Base-by-base conservation (phyloP, 2,329 filamentous ascomycete genomes). In the Aspergillus pseudonomiae region DNA sequence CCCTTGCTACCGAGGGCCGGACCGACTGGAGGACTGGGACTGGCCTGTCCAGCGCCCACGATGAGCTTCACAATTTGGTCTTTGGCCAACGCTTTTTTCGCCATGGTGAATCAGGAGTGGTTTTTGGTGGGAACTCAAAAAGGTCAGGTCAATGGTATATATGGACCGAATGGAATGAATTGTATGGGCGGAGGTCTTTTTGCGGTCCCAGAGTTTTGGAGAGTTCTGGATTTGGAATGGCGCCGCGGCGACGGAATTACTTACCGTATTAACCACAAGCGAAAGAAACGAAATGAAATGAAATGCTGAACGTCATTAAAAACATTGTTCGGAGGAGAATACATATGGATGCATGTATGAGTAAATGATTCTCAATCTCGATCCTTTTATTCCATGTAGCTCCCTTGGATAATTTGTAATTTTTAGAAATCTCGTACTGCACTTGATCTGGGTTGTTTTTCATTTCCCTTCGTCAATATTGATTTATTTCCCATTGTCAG, bases 1-100 rank as follows among this genome's bases (percentile, higher is more conserved):
- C 95, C 95, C 84, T 97, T 98, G 79, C 90, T 94, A 82, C 95
- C 95, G 69, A 99, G 86, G 60, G 95, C 95, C 63, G 95, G 95
- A 84, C 95, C 95, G 74, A 99, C 94, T 5, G 95, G 95, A 39
- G 95, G 95, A 81, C 93, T 96, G 34, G 95, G 95, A 74, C 90
- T 94, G 64, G 95, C 95, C 80, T 97, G 93, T 30, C 95, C 95
- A 62, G 95, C 95, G 73, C 94, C 95, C 66, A 99, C 95, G 70
- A 99, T 96, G 79, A 99, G 87, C 84, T 98, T 99, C 78, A 99
- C 94, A 64, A 98, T 89, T 80, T 92, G 88, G 75, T 96, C 85
- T 67, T 79, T 82, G 68, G 80, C 77, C 61, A 85, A 72, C 54
- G 78, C 79, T 74, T 82, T 85, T 68, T 78, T 80, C 57, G 85